Conservation (phyloP, 108 stramenopile genomes). For the Phaeodactylum tricornutum region DNA sequence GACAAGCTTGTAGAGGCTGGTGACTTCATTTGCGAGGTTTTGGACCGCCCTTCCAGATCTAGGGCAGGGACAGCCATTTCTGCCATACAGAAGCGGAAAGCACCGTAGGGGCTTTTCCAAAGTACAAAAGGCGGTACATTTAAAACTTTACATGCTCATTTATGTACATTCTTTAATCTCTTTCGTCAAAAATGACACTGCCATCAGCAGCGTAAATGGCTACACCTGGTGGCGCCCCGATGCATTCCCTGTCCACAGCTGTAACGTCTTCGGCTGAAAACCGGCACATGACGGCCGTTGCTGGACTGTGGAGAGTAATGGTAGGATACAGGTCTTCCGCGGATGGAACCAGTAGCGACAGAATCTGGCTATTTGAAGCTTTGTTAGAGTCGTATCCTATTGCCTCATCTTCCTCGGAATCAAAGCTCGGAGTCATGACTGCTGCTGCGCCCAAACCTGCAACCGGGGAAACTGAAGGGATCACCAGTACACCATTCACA, state of each 20-base stretch:
- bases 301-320: conserved; percentile 80
- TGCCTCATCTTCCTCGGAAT: background rate
- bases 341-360: conserved; percentile 60
- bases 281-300: conserved; percentile 80
- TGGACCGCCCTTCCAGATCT: conserved; percentile 19
- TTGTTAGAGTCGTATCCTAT: background rate
- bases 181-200: conserved; percentile 65
- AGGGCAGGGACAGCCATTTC: conserved; percentile 16
- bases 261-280: conserved; percentile 85
- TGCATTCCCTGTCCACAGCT: conserved; percentile 32
- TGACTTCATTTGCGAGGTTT: conserved; percentile 27
- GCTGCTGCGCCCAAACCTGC: conserved; percentile 6
- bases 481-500: conserved; percentile 61
- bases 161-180: background rate
- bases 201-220: conserved; percentile 88
- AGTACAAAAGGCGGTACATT: too few relatives aligned
- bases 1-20: conserved; percentile 30
- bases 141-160: too few relatives aligned
- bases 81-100: background rate
- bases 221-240: conserved; percentile 75
- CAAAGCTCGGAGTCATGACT: conserved; percentile 6
- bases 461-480: conserved; percentile 5
- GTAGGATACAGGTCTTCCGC: conserved; percentile 90
- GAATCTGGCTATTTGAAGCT: background rate
- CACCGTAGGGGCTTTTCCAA: too few relatives aligned